phyloP scores from a whole-genome alignment of 2,329 filamentous ascomycete species.

The Pseudogymnoascus sp. region DNA sequence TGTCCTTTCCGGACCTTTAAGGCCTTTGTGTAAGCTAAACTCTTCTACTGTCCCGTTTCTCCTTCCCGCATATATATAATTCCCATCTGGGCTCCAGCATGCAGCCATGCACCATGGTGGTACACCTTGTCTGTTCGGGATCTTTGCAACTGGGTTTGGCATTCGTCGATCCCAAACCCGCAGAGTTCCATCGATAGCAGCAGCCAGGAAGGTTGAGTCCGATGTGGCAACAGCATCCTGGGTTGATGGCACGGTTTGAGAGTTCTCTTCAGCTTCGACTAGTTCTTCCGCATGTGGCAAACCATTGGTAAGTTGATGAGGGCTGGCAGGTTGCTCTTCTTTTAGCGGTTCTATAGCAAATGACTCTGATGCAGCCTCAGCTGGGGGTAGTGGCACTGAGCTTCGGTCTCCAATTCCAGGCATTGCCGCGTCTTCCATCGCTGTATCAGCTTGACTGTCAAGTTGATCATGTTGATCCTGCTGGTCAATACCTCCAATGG shows the following conservation, averaged over 20 bases:
- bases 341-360: conserved; percentile 1
- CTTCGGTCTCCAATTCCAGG: not conserved
- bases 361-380: conserved; percentile 14
- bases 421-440: conserved; percentile 19
- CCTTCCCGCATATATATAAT: conserved; percentile 86
- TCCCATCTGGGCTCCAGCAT: conserved; percentile 93
- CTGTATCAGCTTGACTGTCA: conserved; percentile 6
- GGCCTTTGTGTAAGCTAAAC: conserved; percentile 75
- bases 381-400: conserved; percentile 12
- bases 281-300: conserved; percentile 40
- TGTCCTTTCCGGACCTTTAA: conserved; percentile 65
- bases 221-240: conserved; percentile 53
- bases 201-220: conserved; percentile 77
- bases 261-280: conserved; percentile 24
- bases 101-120: conserved; percentile 98
- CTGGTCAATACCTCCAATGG: conserved; percentile 47
- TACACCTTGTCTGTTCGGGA: conserved; percentile 63
- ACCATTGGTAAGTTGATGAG: conserved; percentile 33
- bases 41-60: conserved; percentile 92
- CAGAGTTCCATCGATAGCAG: conserved; percentile 78
- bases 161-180: conserved; percentile 89
- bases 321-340: not conserved
- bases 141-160: conserved; percentile 68
- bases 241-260: conserved; percentile 30
- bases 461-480: conserved; percentile 17